A percentile compares a stretch with the other conserved stretches of the same genome.
These are phyloP conservation scores for Strobilomyces dryophilus DNA, from an alignment of 768 basidiomycete species.

Conservation along the genomic window DNA sequence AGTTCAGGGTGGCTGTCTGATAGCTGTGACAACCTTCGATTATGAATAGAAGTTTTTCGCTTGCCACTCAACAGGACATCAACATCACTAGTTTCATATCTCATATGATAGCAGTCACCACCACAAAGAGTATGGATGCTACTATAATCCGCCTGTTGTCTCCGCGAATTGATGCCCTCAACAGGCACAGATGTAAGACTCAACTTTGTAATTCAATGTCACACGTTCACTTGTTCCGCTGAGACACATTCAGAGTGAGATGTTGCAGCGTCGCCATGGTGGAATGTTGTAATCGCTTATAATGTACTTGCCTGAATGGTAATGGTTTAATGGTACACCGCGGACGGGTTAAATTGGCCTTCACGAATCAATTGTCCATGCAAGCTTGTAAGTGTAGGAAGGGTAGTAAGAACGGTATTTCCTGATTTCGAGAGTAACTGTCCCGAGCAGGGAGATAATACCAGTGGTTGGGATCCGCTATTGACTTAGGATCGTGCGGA, in stretches of 20 bases:
- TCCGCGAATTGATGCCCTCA: constrained; percentile 1
- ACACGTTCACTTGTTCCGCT: background rate
- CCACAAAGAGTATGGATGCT: background rate
- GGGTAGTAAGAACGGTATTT: background rate
- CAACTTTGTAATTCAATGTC: background rate
- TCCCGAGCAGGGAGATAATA: background rate
- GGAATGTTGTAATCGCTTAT: background rate
- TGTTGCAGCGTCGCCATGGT: background rate
- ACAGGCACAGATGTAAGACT: constrained; percentile 1
- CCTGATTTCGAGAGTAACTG: background rate
- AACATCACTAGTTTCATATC: background rate
- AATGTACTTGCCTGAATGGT: background rate
- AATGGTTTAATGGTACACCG: background rate
- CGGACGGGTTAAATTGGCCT: background rate
- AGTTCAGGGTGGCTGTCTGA: constrained; percentile 19
- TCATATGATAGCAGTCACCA: background rate
- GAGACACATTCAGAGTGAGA: background rate
- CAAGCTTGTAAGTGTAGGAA: background rate
- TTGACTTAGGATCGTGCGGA: constrained; percentile 90
- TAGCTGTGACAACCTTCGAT: background rate
- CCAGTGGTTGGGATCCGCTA: constrained; percentile 30
- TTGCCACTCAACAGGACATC: background rate
- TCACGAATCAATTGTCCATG: background rate
- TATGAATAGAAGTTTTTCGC: background rate
- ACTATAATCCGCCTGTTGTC: background rate